Evolutionary conservation across 148 eudicot species (phyloP).

Genomic region (Vaccinium macrocarpon): DNA sequence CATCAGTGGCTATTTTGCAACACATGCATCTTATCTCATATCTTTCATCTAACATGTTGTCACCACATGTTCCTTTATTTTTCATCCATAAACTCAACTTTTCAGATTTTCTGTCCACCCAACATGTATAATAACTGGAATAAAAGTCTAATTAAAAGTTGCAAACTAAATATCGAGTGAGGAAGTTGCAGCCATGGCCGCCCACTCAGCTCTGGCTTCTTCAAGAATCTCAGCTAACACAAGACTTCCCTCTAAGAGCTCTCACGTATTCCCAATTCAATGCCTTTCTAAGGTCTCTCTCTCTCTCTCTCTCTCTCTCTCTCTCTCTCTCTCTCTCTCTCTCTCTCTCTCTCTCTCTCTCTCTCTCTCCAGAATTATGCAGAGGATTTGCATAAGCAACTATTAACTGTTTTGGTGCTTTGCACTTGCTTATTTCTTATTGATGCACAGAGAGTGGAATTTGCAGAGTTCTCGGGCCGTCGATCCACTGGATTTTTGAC

Average conservation of each 20-base stretch:
- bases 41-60: slow-evolving; percentile 35
- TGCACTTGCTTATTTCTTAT: background rate
- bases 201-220: slow-evolving; percentile 91
- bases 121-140: background rate
- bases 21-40: slow-evolving; percentile 58
- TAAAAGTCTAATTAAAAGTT: background rate
- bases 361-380: background rate
- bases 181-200: slow-evolving; percentile 56
- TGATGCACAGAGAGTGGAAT: slow-evolving; percentile 55
- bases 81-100: slow-evolving; percentile 30
- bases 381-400: background rate
- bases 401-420: background rate
- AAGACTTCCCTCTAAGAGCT: slow-evolving; percentile 54
- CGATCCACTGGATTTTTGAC: slow-evolving; percentile 60
- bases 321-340: slow-evolving; percentile 13
- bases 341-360: slow-evolving; percentile 4
- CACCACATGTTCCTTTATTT: slow-evolving; percentile 56
- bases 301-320: background rate
- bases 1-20: slow-evolving; percentile 45
- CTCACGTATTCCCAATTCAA: slow-evolving; percentile 70
- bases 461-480: slow-evolving; percentile 79
- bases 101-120: slow-evolving; percentile 4
- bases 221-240: slow-evolving; percentile 69
- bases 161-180: slow-evolving; percentile 18
- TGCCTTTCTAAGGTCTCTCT: slow-evolving; percentile 62